Evolutionary conservation across 1,284 basidiomycete genomes (phyloP), one percentile per base, ranked within the genome.

Genomic region (Xanthoconium separans): DNA sequence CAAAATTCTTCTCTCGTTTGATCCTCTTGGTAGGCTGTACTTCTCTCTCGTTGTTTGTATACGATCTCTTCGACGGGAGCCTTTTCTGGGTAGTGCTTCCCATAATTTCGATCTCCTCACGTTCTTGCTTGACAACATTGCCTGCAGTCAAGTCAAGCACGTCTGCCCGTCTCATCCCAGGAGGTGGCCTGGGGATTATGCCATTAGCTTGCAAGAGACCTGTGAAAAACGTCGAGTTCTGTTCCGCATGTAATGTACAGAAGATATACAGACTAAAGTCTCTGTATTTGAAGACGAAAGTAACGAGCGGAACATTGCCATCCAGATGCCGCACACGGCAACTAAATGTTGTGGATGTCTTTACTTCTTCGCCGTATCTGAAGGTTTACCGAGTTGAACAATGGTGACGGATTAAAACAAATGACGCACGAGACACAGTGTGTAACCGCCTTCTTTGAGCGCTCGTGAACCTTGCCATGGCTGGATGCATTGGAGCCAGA

Each of bases 401-500:
- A 7, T 40, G 2, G 2, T 20, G 29, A 33, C 31, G 39, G 22
- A 36, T 30, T n/a, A 16, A 18, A 22, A 7, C 8, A 8, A n/a
- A 18, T 51, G 44, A 61, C 72, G 47, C 40, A 74, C 72, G 64
- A 67, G 33, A 74, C 60, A 44, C 69, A 65, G 30, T 76, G 73
- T 2, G 67, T 64, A 4, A 71, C 60, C 10, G 64, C 73, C 53
- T 75, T 75, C 57, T 76, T 75, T 13, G 68, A 63, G 15, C 65
- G 66, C 40, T 75, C 74, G 34, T 76, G 73, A 18, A 75, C 49
- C 42, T 69, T 70, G 33, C 45, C 60, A 53, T 50, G 62, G 29
- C 34, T 44, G 2, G 39, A 10, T n/a, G 20, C 31, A 11, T n/a
- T 12, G 10, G 6, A 12, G 9, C 3, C 4, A 22, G 34, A 8